Base-by-base conservation (phyloP, 179 eudicot species). In the Kewa caespitosa region DNA sequence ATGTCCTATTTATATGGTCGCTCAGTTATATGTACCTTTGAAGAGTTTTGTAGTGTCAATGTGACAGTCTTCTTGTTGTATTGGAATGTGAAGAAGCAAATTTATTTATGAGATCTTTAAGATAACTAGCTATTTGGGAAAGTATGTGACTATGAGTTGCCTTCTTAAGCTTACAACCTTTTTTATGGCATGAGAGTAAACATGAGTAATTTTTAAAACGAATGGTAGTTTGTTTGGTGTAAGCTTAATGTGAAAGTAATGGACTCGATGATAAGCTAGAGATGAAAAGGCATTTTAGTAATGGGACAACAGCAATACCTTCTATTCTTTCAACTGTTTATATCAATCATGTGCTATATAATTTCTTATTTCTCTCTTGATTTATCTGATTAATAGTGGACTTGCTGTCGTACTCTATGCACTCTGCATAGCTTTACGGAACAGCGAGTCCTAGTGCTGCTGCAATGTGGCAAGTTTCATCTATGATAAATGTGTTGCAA, bases 171-270 rank as follows among this genome's bases (percentile, higher is more conserved):
- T 38, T 28, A 31, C n/a, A 30, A n/a, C 28, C 32, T 68, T 28
- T n/a, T 68, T 68, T 68, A n/a, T 20, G 28, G 37, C 41, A 27
- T 50, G 62, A 38, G 64, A 7, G 43, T 59, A 27, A 67, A 57
- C 41, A 37, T 17, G 15, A 61, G 52, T 48, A 15, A 12, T 22
- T 74, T 42, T n/a, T n/a, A 50, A 52, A 42, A 67, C 34, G 48
- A 68, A 74, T 79, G 64, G 18, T 52, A 32, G 4, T 31, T n/a
- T 76, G 67, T 33, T 74, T 36, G 34, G 33, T 65, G 20, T 65
- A 25, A 32, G 22, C 32, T 7, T 27, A 4, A 30, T 46, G 6
- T 66, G 66, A 57, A 39, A 43, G 41, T 27, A 39, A 54, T 37
- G 34, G 15, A 42, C 55, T 38, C 38, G 37, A 14, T 17, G 60